Evolutionary conservation across 768 basidiomycete species (phyloP).

Genomic region (Tricholoma hemisulphureum): DNA sequence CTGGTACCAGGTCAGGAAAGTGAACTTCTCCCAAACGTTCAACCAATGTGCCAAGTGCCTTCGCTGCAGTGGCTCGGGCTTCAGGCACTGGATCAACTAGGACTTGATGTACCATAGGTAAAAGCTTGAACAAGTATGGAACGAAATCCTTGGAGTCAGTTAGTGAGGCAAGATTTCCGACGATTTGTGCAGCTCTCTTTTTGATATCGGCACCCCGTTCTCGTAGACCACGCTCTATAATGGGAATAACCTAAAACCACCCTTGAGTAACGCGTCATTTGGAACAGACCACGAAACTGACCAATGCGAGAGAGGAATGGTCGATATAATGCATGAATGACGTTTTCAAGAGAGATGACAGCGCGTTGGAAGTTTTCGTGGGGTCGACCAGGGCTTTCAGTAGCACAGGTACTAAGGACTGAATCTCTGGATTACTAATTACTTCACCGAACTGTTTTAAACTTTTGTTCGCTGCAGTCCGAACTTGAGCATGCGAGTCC

Average conservation of each 20-base stretch:
- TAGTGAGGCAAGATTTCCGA: conserved; percentile 92
- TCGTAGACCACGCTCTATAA: conserved; percentile 87
- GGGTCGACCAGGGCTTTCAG: conserved; percentile 97
- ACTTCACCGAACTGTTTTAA: conserved; percentile 98
- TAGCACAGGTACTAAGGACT: conserved; percentile 82
- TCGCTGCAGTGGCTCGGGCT: conserved; percentile 95
- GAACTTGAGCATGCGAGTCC: conserved; percentile 96
- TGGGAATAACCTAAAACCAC: conserved; percentile 75
- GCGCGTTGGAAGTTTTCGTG: conserved; percentile 80
- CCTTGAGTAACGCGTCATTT: background rate
- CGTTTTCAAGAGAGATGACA: conserved; percentile 85
- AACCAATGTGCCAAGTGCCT: conserved; percentile 93
- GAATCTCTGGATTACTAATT: conserved; percentile 96
- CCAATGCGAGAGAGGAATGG: conserved; percentile 90
- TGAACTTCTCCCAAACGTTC: conserved; percentile 92
- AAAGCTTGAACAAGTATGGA: conserved; percentile 84
- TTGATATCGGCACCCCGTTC: conserved; percentile 94
- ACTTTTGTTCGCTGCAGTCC: conserved; percentile 88
- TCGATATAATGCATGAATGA: conserved; percentile 99
- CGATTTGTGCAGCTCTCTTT: conserved; percentile 93
- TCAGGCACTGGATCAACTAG: conserved; percentile 97
- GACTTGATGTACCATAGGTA: conserved; percentile 90
- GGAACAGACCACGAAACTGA: conserved; percentile 34
- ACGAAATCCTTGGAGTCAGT: conserved; percentile 92
- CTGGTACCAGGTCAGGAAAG: conserved; percentile 95